phyloP scores from a whole-genome alignment of 768 basidiomycete species.

The Boletellus ananiceps region DNA sequence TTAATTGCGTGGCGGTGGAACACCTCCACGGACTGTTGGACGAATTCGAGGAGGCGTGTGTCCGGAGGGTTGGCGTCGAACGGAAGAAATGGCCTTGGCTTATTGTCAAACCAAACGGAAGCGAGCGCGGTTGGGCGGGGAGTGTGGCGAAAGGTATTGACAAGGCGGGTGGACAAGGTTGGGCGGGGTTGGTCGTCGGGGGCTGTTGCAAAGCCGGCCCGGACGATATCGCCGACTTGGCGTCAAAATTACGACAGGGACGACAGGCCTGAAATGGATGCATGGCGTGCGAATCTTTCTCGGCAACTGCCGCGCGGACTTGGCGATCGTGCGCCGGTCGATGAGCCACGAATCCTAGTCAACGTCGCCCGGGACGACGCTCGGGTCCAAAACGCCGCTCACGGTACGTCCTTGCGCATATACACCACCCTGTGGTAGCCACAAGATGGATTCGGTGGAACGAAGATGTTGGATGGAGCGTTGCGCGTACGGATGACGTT shows the following conservation, averaged over 20 bases:
- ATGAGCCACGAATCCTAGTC: conserved; percentile 30
- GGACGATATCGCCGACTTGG: conserved; percentile 40
- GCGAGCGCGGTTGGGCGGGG: conserved; percentile 42
- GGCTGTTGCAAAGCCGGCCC: conserved; percentile 68
- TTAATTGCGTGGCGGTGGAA: conserved; percentile 64
- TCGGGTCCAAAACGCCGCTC: conserved; percentile 33
- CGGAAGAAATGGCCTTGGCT: conserved; percentile 40
- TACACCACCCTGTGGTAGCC: conserved; percentile 2
- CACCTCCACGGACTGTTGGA: conserved; percentile 39
- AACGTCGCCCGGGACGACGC: conserved; percentile 41
- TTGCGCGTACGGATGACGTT: conserved; percentile 27
- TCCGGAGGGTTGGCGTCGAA: conserved; percentile 4
- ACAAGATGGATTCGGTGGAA: conserved; percentile 3
- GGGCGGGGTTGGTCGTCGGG: conserved; percentile 56
- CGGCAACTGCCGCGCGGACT: conserved; percentile 26
- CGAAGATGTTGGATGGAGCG: conserved; percentile 35
- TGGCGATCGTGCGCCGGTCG: conserved; percentile 3
- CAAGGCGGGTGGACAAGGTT: conserved; percentile 22
- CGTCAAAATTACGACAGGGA: conserved; percentile 11
- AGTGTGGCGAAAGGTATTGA: conserved; percentile 26
- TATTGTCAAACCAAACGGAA: conserved; percentile 71
- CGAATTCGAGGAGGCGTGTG: conserved; percentile 31
- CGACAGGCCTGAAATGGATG: conserved; percentile 1
- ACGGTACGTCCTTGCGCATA: conserved; percentile 36
- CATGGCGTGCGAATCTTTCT: conserved; percentile 12